Percentiles rank a stretch among this genome's conserved stretches.
phyloP scores from a whole-genome alignment of 495 filamentous ascomycete genomes.

The Aspergillus mulundensis region DNA sequence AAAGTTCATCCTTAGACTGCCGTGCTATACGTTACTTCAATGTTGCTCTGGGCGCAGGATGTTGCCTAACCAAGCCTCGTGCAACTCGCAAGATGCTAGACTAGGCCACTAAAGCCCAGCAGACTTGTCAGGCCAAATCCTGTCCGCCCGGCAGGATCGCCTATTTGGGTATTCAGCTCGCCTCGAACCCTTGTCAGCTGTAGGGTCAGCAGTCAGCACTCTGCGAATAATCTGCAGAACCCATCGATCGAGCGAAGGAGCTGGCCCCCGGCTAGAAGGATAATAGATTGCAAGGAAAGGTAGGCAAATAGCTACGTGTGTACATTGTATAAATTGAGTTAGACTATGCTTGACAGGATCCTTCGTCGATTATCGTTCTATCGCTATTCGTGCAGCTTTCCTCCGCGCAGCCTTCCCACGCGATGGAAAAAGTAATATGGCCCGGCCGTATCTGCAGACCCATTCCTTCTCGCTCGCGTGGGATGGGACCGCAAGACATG shows the following conservation, averaged over 20 bases:
- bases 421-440: not conserved
- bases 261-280: not conserved
- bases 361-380: not conserved
- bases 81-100: too few species aligned
- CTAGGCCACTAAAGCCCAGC: too few species aligned
- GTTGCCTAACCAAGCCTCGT: not conserved
- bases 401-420: not conserved
- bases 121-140: too few species aligned
- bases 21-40: not conserved
- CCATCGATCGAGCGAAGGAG: conserved; percentile 10
- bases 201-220: not conserved
- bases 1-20: not conserved
- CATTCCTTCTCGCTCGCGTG: conserved; percentile 4
- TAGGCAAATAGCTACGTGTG: too few species aligned
- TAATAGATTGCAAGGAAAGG: not conserved
- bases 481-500: too few species aligned
- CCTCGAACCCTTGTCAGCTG: not conserved
- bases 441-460: not conserved
- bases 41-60: not conserved
- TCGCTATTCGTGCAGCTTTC: not conserved
- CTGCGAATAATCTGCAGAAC: conserved; percentile 4
- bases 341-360: not conserved
- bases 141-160: not conserved
- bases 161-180: not conserved
- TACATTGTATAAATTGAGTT: too few species aligned